phyloP scores from a whole-genome alignment of 176 grass and related monocot genomes.

The Zoysia pacifica region DNA sequence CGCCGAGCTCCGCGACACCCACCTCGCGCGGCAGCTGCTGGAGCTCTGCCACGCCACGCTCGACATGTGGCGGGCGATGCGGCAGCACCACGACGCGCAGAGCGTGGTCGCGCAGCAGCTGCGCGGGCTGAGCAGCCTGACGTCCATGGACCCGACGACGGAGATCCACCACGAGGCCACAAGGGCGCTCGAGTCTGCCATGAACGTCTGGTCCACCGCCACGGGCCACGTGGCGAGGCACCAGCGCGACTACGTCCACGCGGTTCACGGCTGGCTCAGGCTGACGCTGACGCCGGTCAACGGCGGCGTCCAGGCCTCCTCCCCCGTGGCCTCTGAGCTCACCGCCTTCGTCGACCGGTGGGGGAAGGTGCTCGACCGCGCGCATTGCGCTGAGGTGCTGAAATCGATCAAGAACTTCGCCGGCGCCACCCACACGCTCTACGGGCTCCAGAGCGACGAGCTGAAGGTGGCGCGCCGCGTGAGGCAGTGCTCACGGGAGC shows the following conservation, averaged over 20 bases:
- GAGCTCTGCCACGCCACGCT: conserved; percentile 51
- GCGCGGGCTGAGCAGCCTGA: conserved; percentile 54
- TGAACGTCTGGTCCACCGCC: conserved; percentile 52
- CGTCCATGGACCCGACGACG: conserved; percentile 56
- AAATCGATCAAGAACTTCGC: conserved; percentile 58
- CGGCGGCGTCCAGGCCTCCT: conserved; percentile 1
- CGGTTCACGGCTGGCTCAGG: conserved; percentile 57
- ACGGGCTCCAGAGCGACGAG: conserved; percentile 69
- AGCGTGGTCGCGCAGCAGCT: conserved; percentile 64
- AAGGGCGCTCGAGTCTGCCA: conserved; percentile 63
- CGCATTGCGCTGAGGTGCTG: conserved; percentile 47
- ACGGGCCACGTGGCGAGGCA: conserved; percentile 53
- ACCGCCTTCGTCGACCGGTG: conserved; percentile 58
- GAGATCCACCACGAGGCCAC: conserved; percentile 67
- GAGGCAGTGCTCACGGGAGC: conserved; percentile 44
- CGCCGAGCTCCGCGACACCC: conserved; percentile 59
- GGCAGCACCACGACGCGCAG: conserved; percentile 66
- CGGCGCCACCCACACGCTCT: conserved; percentile 33
- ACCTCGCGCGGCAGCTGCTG: conserved; percentile 67
- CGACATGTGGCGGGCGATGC: conserved; percentile 64
- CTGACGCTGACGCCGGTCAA: conserved; percentile 43
- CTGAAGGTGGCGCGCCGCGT: conserved; percentile 45
- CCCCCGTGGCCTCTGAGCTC: conserved; percentile 45
- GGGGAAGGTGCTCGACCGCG: conserved; percentile 55
- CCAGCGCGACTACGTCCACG: conserved; percentile 60